A percentile compares a stretch with the other conserved stretches of the same genome.
Conservation (phyloP, 306 rosid species). For the Astragalus membranaceus region DNA sequence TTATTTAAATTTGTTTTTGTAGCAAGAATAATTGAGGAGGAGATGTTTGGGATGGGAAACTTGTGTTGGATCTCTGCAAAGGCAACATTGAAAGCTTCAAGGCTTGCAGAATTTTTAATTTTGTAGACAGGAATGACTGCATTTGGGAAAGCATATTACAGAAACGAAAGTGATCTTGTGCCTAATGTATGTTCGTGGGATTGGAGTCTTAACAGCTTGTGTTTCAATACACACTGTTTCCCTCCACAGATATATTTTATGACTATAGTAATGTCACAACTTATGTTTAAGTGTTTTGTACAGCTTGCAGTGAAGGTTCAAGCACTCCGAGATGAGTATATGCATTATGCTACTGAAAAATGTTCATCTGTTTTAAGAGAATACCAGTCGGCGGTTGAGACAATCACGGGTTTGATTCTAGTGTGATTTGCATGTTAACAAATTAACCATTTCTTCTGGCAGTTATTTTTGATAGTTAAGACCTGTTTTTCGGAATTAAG, state of each 20-base stretch:
- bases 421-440: conserved; percentile 19
- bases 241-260: no score
- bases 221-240: no score
- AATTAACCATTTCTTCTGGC: not conserved
- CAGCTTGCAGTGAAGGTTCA: conserved; percentile 93
- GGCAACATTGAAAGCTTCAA: conserved; percentile 81
- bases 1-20: conserved; percentile 20
- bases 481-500: no score
- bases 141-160: conserved; percentile 89
- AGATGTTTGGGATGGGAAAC: conserved; percentile 91
- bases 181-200: no score
- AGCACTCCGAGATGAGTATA: conserved; percentile 88
- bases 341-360: conserved; percentile 82
- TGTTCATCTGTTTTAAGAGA: conserved; percentile 68
- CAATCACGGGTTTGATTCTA: conserved; percentile 72
- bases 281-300: conserved; percentile 25
- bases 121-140: conserved; percentile 98
- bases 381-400: conserved; percentile 75
- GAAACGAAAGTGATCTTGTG: no score
- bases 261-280: conserved; percentile 15
- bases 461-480: conserved; percentile 17
- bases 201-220: no score
- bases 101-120: conserved; percentile 74
- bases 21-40: conserved; percentile 97
- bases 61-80: conserved; percentile 92